Base-by-base conservation (phyloP, 306 rosid species). In the Cucumis cinereus region DNA sequence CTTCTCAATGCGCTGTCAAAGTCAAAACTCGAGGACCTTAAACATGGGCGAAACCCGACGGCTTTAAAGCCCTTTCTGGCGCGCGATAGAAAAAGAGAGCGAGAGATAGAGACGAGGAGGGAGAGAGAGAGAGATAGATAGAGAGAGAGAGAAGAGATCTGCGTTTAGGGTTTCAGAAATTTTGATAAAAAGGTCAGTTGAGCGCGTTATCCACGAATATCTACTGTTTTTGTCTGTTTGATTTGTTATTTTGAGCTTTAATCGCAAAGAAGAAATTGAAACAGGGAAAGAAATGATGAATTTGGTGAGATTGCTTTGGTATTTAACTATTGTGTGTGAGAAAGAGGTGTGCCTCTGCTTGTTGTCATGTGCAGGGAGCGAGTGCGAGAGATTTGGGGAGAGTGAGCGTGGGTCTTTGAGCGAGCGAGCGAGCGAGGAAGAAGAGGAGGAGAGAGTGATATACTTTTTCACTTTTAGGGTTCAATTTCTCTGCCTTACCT, bases 291-390 rank as follows among this genome's bases (percentile, higher is more conserved):
- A 30, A 43, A 63, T 36, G 76, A 45, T 38, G 73, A 82, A 59
- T 62, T 78, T 81, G 87, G 87, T 86, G 88, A 84, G 86, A 85
- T 86, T 86, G 81, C 82, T 86, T 85, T 87, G 89, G 90, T 79
- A 82, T 74, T 75, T 82, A 83, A 80, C 71, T 84, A 66, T 69
- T 86, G 77, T 91, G 95, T 87, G 97, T 91, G 95, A 91, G 97
- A 91, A 84, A 88, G 95, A 86, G 91, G 86, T 88, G 91, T 85
- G 85, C 87, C 87, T 77, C 61, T 52, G 64, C 62, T 63, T 77
- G 40, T 77, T 88, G 84, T 89, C 85, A 75, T 92, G 91, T 92
- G 96, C 98, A 92, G 98, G 98, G 79, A 54, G 79, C 90, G 96
- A 87, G 92, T 85, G 93, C 89, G 96, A 84, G 90, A 90, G 85